phyloP scores from a whole-genome alignment of 148 eudicot genomes.

The Dianthus caryophyllus region DNA sequence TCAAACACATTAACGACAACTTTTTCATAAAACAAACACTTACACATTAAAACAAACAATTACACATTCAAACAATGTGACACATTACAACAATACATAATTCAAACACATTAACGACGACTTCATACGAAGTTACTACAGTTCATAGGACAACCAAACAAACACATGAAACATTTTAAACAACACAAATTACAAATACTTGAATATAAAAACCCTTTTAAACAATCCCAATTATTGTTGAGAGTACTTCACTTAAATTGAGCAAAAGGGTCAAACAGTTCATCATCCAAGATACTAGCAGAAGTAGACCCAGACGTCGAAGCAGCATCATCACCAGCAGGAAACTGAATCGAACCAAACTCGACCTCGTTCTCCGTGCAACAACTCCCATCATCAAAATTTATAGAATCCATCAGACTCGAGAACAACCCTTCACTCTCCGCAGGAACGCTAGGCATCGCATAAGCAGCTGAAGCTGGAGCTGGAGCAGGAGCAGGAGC shows the following conservation, averaged over 20 bases:
- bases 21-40: no score
- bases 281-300: background rate
- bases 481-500: background rate
- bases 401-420: background rate
- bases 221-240: no score
- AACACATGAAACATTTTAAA: no score
- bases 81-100: no score
- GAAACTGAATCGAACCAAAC: background rate
- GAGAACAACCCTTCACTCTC: background rate
- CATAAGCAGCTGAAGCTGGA: background rate
- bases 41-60: no score
- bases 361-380: background rate
- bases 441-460: background rate
- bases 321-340: background rate
- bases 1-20: no score
- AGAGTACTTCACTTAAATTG: constrained; percentile 7
- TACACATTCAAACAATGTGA: no score
- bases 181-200: no score
- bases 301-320: background rate
- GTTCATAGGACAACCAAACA: no score
- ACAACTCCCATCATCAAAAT: background rate
- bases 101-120: no score
- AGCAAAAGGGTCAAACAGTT: constrained; percentile 10
- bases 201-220: background rate
- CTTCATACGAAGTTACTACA: no score